These are phyloP conservation scores for Verticillium zaregamsianum DNA, from an alignment of 2,329 filamentous ascomycete species.

Conservation along the genomic window DNA sequence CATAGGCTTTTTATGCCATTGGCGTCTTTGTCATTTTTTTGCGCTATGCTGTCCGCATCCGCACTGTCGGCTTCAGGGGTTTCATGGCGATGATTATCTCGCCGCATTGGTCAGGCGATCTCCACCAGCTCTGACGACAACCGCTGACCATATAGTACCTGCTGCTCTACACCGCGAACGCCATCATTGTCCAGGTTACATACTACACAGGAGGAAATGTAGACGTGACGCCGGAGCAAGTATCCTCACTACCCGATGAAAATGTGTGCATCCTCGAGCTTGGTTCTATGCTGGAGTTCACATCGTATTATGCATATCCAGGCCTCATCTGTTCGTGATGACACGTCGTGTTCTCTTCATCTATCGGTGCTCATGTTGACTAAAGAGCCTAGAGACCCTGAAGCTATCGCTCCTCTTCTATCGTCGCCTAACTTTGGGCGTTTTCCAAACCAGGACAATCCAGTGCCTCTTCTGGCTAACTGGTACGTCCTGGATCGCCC, in stretches of 20 bases:
- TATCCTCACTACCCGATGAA: slow-evolving; percentile 11
- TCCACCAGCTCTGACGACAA: no score
- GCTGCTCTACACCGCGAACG: slow-evolving; percentile 16
- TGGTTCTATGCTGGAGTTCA: slow-evolving; percentile 19
- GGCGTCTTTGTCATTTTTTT: slow-evolving; percentile 14
- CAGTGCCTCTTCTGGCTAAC: slow-evolving; percentile 15
- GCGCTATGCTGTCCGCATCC: slow-evolving; percentile 12
- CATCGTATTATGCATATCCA: slow-evolving; percentile 16
- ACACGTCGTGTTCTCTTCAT: not conserved
- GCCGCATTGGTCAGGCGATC: slow-evolving; percentile 9
- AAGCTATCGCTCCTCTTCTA: slow-evolving; percentile 23
- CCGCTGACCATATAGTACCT: slow-evolving; percentile 12
- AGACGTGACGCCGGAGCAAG: slow-evolving; percentile 14
- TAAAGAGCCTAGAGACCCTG: slow-evolving; percentile 14
- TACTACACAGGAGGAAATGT: slow-evolving; percentile 19
- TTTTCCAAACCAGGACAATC: slow-evolving; percentile 12
- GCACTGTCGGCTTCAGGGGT: slow-evolving; percentile 13
- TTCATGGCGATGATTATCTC: slow-evolving; percentile 16
- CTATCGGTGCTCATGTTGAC: no score
- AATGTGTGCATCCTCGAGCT: slow-evolving; percentile 14
- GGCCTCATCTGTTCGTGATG: slow-evolving; percentile 17
- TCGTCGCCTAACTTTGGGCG: slow-evolving; percentile 16
- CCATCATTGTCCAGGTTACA: slow-evolving; percentile 16
- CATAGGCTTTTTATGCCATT: slow-evolving; percentile 11
- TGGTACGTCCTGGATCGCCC: slow-evolving; percentile 11